Percentiles rank a stretch among this genome's conserved stretches.
Evolutionary conservation across 116 monocot genomes (phyloP).

Genomic region (Posidonia oceanica): DNA sequence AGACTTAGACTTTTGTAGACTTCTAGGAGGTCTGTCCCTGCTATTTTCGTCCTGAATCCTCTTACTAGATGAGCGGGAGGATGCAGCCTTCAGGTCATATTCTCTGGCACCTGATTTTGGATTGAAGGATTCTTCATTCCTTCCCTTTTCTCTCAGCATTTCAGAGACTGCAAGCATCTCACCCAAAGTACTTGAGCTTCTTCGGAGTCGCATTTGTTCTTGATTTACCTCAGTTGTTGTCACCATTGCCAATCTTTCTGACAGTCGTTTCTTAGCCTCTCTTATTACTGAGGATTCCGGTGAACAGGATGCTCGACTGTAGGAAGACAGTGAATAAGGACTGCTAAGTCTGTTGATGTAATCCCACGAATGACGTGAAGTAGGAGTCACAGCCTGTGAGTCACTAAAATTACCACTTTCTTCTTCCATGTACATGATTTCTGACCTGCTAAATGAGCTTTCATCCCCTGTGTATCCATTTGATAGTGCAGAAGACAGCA

Average conservation of each 20-base stretch:
- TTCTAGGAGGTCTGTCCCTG: conserved; percentile 11
- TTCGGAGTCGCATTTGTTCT: conserved; percentile 26
- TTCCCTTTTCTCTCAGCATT: conserved; percentile 37
- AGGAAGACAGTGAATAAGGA: conserved; percentile 47
- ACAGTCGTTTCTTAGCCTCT: conserved; percentile 90
- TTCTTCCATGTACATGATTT: conserved; percentile 41
- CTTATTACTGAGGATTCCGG: conserved; percentile 81
- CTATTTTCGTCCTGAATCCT: conserved; percentile 13
- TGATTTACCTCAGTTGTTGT: conserved; percentile 33
- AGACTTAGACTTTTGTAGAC: conserved; percentile 64
- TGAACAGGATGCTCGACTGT: conserved; percentile 39
- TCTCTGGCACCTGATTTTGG: conserved; percentile 31
- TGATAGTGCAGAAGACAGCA: conserved; percentile 57
- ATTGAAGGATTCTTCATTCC: conserved; percentile 6
- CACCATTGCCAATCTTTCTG: conserved; percentile 76
- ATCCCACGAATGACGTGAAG: conserved; percentile 62
- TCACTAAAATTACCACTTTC: conserved; percentile 39
- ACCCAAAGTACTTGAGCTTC: conserved; percentile 79
- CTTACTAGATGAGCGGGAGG: conserved; percentile 21
- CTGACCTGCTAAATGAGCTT: conserved; percentile 65
- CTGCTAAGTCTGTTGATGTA: conserved; percentile 41
- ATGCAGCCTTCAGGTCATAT: conserved; percentile 20
- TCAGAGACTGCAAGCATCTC: conserved; percentile 89
- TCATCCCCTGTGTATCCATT: conserved; percentile 87
- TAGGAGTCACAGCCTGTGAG: conserved; percentile 43